phyloP scores from a whole-genome alignment of 768 basidiomycete genomes.

The Pleurotus salmoneostramineus region DNA sequence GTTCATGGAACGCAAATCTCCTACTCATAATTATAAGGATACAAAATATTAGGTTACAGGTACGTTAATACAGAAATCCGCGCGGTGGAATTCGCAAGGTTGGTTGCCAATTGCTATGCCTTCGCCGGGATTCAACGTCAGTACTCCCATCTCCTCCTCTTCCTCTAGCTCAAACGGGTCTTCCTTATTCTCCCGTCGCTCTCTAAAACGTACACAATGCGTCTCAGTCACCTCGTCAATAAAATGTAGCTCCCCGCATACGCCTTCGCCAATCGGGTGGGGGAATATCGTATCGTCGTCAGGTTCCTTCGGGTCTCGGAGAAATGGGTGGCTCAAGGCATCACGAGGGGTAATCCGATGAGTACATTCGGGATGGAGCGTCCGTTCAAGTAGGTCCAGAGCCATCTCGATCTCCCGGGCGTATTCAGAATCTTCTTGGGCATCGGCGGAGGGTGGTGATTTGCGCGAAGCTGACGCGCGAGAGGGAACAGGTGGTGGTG shows the following conservation, averaged over 20 bases:
- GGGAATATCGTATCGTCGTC: slow-evolving; percentile 70
- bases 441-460: slow-evolving; percentile 13
- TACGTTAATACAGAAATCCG: slow-evolving; percentile 14
- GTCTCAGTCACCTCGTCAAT: slow-evolving; percentile 54
- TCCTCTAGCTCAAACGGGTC: slow-evolving; percentile 16
- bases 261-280: slow-evolving; percentile 63
- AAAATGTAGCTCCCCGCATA: slow-evolving; percentile 61
- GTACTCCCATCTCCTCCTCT: slow-evolving; percentile 22
- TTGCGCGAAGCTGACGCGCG: slow-evolving; percentile 6
- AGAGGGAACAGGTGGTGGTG: slow-evolving; percentile 13
- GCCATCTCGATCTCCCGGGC: slow-evolving; percentile 57
- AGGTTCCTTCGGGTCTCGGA: slow-evolving; percentile 40
- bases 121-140: slow-evolving; percentile 34
- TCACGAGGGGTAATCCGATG: slow-evolving; percentile 72
- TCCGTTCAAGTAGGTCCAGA: slow-evolving; percentile 68
- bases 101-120: slow-evolving; percentile 57
- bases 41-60: not conserved
- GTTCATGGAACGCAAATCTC: not conserved
- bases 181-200: slow-evolving; percentile 24
- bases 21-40: not conserved
- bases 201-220: slow-evolving; percentile 41
- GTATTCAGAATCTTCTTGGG: slow-evolving; percentile 34
- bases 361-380: slow-evolving; percentile 76
- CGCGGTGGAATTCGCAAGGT: slow-evolving; percentile 61
- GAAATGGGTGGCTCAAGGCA: slow-evolving; percentile 79